A percentile compares a stretch with the other conserved stretches of the same genome.
These are phyloP conservation scores for Phytophthora palmivora DNA, from an alignment of 352 stramenopile genomes.

Conservation along the genomic window DNA sequence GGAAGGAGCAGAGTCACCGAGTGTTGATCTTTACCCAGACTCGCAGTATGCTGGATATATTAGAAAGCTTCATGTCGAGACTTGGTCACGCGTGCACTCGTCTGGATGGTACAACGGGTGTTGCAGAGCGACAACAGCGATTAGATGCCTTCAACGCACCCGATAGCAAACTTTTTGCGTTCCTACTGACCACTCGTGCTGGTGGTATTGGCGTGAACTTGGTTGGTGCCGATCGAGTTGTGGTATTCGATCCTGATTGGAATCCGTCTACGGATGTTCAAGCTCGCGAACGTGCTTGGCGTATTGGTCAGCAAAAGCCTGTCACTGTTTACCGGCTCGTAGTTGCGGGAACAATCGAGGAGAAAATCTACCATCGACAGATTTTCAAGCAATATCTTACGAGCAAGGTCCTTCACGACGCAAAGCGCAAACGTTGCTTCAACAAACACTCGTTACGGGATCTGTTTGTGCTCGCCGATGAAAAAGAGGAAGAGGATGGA, in stretches of 20 bases:
- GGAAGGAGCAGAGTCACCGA: conserved; percentile 95
- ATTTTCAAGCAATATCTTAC: conserved; percentile 99
- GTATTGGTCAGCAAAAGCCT: conserved; percentile 90
- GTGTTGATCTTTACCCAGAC: conserved; percentile 98
- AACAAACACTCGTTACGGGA: conserved; percentile 96
- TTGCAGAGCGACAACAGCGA: conserved; percentile 93
- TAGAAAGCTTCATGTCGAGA: conserved; percentile 92
- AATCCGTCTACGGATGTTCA: conserved; percentile 98
- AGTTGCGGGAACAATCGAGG: conserved; percentile 98
- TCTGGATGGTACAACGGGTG: conserved; percentile 97
- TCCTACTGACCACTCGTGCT: conserved; percentile 87
- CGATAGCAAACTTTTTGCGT: conserved; percentile 80
- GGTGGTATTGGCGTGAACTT: conserved; percentile 98
- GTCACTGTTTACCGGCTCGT: conserved; percentile 94
- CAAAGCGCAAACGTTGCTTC: conserved; percentile 97
- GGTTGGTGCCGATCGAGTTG: conserved; percentile 95
- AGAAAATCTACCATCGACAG: conserved; percentile 99
- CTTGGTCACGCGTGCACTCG: conserved; percentile 92
- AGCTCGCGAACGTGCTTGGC: conserved; percentile 97
- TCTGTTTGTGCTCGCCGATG: conserved; percentile 92
- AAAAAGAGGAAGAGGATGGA: conserved; percentile 60
- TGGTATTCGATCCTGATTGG: conserved; percentile 99
- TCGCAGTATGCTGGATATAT: conserved; percentile 97
- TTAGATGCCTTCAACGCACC: conserved; percentile 97
- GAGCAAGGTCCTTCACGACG: conserved; percentile 96